phyloP scores from a whole-genome alignment of 108 stramenopile species.

The Seminavis robusta region DNA sequence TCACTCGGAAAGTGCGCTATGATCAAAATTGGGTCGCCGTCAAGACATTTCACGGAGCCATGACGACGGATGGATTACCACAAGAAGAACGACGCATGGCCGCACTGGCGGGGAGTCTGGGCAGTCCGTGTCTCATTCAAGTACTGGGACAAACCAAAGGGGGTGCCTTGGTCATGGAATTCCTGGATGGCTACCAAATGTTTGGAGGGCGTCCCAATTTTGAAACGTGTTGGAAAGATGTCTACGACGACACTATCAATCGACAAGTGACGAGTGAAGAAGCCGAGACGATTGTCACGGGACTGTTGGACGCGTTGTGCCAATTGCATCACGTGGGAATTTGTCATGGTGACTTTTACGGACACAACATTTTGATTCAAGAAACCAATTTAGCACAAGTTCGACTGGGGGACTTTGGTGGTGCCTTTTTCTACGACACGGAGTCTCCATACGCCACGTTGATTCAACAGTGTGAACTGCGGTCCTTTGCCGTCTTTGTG shows the following conservation, averaged over 20 bases:
- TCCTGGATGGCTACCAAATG: conserved; percentile 32
- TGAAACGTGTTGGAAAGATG: conserved; percentile 57
- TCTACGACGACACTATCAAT: conserved; percentile 18
- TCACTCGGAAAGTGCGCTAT: conserved; percentile 26
- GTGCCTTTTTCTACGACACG: conserved; percentile 49
- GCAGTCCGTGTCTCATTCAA: conserved; percentile 29
- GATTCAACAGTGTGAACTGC: conserved; percentile 34
- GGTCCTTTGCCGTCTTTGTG: conserved; percentile 43
- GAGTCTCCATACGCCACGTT: conserved; percentile 24
- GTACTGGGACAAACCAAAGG: conserved; percentile 42
- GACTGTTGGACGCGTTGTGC: conserved; percentile 27
- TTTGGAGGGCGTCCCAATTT: conserved; percentile 57
- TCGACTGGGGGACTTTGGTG: conserved; percentile 67
- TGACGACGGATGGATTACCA: conserved; percentile 61
- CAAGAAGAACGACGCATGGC: conserved; percentile 44
- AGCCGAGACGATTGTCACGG: conserved; percentile 28
- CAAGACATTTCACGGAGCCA: conserved; percentile 3
- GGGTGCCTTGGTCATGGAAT: conserved; percentile 58
- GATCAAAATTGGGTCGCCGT: conserved; percentile 6
- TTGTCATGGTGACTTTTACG: conserved; percentile 77
- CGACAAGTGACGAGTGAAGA: background rate
- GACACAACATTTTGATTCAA: conserved; percentile 59
- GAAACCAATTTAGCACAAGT: conserved; percentile 7
- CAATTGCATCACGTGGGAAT: conserved; percentile 45
- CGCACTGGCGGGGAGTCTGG: conserved; percentile 8